Conservation (phyloP, 2,329 filamentous ascomycete genomes). For the Ophiocordyceps polyrhachis-furcata region DNA sequence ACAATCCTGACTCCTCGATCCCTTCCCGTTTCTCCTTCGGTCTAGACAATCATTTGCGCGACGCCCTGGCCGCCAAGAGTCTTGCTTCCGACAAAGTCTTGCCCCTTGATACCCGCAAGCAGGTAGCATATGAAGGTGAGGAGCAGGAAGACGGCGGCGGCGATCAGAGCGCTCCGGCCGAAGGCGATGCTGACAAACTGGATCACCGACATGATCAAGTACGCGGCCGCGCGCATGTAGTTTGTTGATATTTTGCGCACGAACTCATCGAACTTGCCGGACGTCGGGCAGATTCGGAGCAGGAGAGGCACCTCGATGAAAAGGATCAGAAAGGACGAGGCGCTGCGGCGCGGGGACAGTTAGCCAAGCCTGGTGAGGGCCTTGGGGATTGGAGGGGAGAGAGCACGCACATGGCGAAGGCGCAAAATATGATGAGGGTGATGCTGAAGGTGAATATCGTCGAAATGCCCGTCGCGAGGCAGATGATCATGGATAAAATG, state of each 20-base stretch:
- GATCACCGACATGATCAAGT: slow-evolving; percentile 58
- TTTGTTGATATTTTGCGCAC: slow-evolving; percentile 90
- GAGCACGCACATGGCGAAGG: slow-evolving; percentile 31
- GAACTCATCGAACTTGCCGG: slow-evolving; percentile 66
- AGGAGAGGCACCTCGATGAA: slow-evolving; percentile 88
- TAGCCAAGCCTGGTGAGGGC: not conserved
- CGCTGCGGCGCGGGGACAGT: slow-evolving; percentile 23
- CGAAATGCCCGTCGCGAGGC: slow-evolving; percentile 49
- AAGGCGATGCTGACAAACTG: slow-evolving; percentile 68
- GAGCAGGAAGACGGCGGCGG: slow-evolving; percentile 63
- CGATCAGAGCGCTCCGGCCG: slow-evolving; percentile 55
- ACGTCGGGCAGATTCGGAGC: slow-evolving; percentile 93
- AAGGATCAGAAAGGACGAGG: slow-evolving; percentile 54
- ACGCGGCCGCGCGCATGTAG: slow-evolving; percentile 87
- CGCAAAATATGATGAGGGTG: slow-evolving; percentile 31
- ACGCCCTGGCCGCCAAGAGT: slow-evolving; percentile 85
- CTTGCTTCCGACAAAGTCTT: slow-evolving; percentile 84
- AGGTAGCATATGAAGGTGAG: slow-evolving; percentile 67
- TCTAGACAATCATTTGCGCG: slow-evolving; percentile 91
- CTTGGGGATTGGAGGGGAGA: not conserved
- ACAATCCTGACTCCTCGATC: not conserved
- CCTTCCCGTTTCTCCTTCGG: not conserved
- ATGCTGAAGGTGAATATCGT: slow-evolving; percentile 41
- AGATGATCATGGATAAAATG: slow-evolving; percentile 51
- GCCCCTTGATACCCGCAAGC: slow-evolving; percentile 61